phyloP scores from a whole-genome alignment of 140 eudicot species.

The Flaveria floridana region DNA sequence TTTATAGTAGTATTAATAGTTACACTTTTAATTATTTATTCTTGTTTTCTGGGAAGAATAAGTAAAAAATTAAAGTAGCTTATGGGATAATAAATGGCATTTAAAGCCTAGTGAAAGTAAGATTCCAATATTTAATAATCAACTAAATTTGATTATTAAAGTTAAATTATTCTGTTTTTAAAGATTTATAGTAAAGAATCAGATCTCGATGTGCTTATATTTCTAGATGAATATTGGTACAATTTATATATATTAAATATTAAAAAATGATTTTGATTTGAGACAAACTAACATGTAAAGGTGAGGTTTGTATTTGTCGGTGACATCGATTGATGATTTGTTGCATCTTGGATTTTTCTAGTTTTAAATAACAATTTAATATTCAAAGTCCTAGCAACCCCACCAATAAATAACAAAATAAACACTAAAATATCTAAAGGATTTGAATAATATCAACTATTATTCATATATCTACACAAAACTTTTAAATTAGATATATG shows the following conservation, averaged over 20 bases:
- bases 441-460: too few relatives aligned
- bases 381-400: slow-evolving; percentile 21
- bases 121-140: slow-evolving; percentile 26
- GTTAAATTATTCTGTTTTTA: neutral
- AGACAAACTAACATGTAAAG: slow-evolving; percentile 34
- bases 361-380: neutral
- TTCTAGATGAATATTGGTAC: slow-evolving; percentile 18
- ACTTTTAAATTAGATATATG: too few relatives aligned
- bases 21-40: slow-evolving; percentile 2
- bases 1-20: slow-evolving; percentile 20
- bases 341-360: slow-evolving; percentile 1
- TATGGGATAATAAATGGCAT: slow-evolving; percentile 39
- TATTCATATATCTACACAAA: too few relatives aligned
- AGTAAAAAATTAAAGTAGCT: slow-evolving; percentile 31
- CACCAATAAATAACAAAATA: neutral
- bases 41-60: slow-evolving; percentile 23
- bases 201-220: slow-evolving; percentile 33
- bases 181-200: slow-evolving; percentile 31
- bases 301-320: slow-evolving; percentile 23
- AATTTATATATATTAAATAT: slow-evolving; percentile 9
- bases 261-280: neutral
- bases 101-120: slow-evolving; percentile 39
- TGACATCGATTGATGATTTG: neutral
- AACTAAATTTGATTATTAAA: slow-evolving; percentile 10
- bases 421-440: too few relatives aligned